Evolutionary conservation across 495 filamentous ascomycete species (phyloP).

Genomic region (Parathielavia hyrcaniae): DNA sequence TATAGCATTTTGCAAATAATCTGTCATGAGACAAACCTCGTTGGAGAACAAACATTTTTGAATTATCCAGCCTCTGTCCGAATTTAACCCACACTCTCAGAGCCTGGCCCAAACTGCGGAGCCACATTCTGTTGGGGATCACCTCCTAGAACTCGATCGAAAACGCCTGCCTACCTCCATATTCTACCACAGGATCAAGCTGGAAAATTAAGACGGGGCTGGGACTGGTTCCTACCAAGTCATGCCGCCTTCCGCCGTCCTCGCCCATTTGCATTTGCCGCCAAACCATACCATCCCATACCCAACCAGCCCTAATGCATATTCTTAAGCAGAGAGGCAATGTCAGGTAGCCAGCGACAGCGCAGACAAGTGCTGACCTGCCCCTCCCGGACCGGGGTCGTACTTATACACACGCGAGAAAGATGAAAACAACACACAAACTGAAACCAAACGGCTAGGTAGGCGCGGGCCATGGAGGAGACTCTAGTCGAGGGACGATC

Average conservation of each 20-base stretch:
- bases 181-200: not conserved
- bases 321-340: not conserved
- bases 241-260: too few relatives aligned
- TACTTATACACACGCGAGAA: slow-evolving; percentile 19
- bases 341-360: not conserved
- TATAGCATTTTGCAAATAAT: too few relatives aligned
- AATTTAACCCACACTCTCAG: too few relatives aligned
- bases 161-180: too few relatives aligned
- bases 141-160: too few relatives aligned
- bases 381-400: not conserved
- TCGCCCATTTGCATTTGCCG: too few relatives aligned
- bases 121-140: too few relatives aligned
- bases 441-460: not conserved
- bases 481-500: not conserved
- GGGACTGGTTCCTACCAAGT: too few relatives aligned
- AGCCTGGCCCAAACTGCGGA: too few relatives aligned
- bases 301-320: not conserved
- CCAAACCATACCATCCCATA: not conserved
- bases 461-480: not conserved
- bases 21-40: too few relatives aligned
- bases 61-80: too few relatives aligned
- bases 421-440: not conserved
- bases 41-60: too few relatives aligned
- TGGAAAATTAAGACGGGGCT: not conserved
- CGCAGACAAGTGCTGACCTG: not conserved